These are phyloP conservation scores for Begonia fuchsioides DNA, from an alignment of 306 rosid genomes.

Conservation along the genomic window DNA sequence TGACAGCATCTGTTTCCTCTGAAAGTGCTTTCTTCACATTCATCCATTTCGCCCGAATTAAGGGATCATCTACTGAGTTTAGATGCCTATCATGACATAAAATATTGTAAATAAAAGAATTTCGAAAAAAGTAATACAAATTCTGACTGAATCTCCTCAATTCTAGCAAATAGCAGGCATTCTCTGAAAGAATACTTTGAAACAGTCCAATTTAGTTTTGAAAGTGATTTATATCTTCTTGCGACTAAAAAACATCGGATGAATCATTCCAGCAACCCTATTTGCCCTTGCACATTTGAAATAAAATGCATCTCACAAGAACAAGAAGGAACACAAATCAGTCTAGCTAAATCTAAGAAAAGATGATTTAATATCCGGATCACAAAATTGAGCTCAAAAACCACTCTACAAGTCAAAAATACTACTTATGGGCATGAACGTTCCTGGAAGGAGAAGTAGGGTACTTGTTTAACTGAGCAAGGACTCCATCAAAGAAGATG, in stretches of 20 bases:
- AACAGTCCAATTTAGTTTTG: no score
- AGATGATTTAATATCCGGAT: neutral
- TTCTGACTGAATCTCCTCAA: no score
- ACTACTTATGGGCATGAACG: neutral
- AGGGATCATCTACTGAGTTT: conserved; percentile 57
- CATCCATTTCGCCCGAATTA: conserved; percentile 80
- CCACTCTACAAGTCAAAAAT: neutral
- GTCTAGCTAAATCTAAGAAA: neutral
- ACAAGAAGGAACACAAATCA: no score
- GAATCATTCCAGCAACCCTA: no score
- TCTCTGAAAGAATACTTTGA: no score
- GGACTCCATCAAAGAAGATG: conserved; percentile 90
- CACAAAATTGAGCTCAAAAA: neutral
- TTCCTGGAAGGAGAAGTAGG: neutral
- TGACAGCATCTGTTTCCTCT: conserved; percentile 77
- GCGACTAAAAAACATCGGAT: no score
- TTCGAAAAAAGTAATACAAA: no score
- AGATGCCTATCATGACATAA: conserved; percentile 38
- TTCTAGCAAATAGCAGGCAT: no score
- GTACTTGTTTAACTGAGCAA: conserved; percentile 98
- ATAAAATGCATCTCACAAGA: no score
- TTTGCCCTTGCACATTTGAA: no score
- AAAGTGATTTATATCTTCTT: no score
- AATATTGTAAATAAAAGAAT: no score
- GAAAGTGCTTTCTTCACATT: conserved; percentile 76